phyloP scores from a whole-genome alignment of 169 alveolate species.

The Plasmodium coatneyi region DNA sequence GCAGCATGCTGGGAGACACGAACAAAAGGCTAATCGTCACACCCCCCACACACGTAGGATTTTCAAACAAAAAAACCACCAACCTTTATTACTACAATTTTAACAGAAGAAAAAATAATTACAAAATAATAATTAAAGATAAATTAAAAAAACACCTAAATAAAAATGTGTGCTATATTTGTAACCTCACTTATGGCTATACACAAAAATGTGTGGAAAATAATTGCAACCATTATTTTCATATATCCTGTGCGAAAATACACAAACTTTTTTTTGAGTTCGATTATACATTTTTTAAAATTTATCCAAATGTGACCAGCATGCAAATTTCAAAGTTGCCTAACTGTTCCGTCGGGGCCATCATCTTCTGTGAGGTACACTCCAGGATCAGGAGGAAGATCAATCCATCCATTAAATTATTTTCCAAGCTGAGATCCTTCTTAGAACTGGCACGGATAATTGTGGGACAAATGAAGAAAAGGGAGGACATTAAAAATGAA shows the following conservation, averaged over 20 bases:
- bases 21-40: neutral
- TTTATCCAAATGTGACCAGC: constrained; percentile 18
- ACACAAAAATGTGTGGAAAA: constrained; percentile 71
- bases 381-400: constrained; percentile 46
- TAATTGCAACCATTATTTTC: constrained; percentile 47
- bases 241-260: constrained; percentile 58
- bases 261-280: constrained; percentile 58
- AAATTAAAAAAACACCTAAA: constrained; percentile 53
- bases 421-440: constrained; percentile 60
- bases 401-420: constrained; percentile 45
- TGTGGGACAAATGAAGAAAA: constrained; percentile 60
- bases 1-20: neutral
- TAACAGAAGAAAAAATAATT: constrained; percentile 35
- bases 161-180: constrained; percentile 43
- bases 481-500: constrained; percentile 52
- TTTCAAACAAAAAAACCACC: neutral
- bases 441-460: constrained; percentile 59
- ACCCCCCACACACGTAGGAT: neutral
- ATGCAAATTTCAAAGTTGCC: constrained; percentile 12
- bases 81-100: constrained; percentile 30
- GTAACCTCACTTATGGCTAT: constrained; percentile 66
- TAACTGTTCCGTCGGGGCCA: neutral
- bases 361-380: constrained; percentile 59
- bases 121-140: constrained; percentile 65
- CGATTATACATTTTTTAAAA: constrained; percentile 63